These are phyloP conservation scores for Aschersonia sp. DNA, from an alignment of 2,329 filamentous ascomycete genomes.

Conservation along the genomic window DNA sequence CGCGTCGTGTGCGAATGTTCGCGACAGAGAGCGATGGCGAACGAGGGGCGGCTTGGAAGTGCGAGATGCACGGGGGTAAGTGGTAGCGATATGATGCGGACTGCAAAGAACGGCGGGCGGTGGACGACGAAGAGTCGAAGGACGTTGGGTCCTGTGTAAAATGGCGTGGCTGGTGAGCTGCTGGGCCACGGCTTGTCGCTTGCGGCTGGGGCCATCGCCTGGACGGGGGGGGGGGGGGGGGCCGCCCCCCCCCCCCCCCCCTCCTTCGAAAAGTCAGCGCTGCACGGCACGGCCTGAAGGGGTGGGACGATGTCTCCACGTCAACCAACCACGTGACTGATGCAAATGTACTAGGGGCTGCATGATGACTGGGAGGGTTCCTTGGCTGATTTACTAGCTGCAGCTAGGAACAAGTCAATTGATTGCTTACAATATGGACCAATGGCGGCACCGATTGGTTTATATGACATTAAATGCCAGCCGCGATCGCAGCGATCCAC, in stretches of 20 bases:
- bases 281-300: background rate
- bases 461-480: background rate
- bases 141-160: constrained; percentile 8
- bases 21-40: constrained; percentile 12
- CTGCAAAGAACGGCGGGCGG: constrained; percentile 3
- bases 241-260: no score
- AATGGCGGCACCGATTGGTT: background rate
- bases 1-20: constrained; percentile 6
- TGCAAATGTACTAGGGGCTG: no score
- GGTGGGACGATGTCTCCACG: constrained; percentile 1
- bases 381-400: no score
- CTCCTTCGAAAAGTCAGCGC: no score
- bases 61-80: constrained; percentile 3
- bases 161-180: constrained; percentile 23
- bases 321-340: background rate
- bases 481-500: background rate
- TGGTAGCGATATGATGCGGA: constrained; percentile 6
- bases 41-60: constrained; percentile 6
- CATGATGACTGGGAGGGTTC: no score
- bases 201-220: background rate
- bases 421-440: background rate
- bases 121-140: background rate
- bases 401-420: background rate
- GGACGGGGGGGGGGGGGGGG: no score
- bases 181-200: constrained; percentile 1